Conservation (phyloP, 2,329 filamentous ascomycete genomes). For the Cadophora luteo-olivacea region DNA sequence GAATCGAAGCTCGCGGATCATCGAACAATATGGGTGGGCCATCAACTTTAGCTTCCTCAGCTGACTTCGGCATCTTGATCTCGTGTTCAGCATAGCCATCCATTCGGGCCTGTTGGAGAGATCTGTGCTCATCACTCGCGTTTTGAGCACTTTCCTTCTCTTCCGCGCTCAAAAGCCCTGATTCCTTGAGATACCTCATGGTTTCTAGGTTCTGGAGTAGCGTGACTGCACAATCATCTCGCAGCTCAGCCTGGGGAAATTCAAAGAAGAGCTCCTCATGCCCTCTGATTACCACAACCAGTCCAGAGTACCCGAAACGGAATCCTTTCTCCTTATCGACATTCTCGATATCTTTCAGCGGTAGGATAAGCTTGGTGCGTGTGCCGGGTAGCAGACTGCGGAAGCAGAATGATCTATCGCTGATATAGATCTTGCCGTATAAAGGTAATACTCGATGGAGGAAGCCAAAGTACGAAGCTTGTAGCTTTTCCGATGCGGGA, state of each 20-base stretch:
- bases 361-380: conserved; percentile 89
- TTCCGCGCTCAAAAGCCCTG: conserved; percentile 69
- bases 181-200: conserved; percentile 72
- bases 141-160: conserved; percentile 74
- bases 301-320: conserved; percentile 85
- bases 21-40: conserved; percentile 85
- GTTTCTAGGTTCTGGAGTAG: conserved; percentile 79
- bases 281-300: conserved; percentile 91
- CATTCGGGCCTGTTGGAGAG: conserved; percentile 75
- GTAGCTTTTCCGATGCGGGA: conserved; percentile 81
- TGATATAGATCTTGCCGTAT: conserved; percentile 96
- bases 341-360: conserved; percentile 89
- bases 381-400: conserved; percentile 89
- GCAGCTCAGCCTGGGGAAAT: conserved; percentile 76
- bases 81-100: conserved; percentile 59
- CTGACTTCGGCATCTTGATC: conserved; percentile 54
- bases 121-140: conserved; percentile 81
- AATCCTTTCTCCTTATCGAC: conserved; percentile 96
- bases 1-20: conserved; percentile 83
- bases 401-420: conserved; percentile 88
- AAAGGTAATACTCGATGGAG: conserved; percentile 88
- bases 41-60: conserved; percentile 54
- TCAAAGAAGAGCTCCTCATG: conserved; percentile 98
- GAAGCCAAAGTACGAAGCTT: conserved; percentile 91
- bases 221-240: conserved; percentile 89